Percentiles rank a stretch among this genome's conserved stretches.
Evolutionary conservation across 495 filamentous ascomycete species (phyloP).

Genomic region (Hypoxylon perforatum): DNA sequence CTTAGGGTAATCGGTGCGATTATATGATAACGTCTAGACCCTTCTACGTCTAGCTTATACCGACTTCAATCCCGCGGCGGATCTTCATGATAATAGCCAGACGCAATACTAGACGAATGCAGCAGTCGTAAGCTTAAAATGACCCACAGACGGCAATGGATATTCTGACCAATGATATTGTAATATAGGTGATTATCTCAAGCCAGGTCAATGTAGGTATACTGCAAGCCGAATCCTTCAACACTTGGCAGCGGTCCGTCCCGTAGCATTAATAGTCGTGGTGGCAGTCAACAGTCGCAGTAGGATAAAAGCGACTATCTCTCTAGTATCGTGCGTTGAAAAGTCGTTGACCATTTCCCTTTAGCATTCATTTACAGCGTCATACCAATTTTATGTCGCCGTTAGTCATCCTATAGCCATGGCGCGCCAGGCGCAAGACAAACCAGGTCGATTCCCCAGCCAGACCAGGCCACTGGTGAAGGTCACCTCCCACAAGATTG

Average conservation of each 20-base stretch:
- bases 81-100: slow-evolving; percentile 2
- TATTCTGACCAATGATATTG: slow-evolving; percentile 7
- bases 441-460: too few species aligned
- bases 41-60: neutral
- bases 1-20: slow-evolving; percentile 11
- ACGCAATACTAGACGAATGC: neutral
- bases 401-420: too few species aligned
- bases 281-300: neutral
- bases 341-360: too few species aligned
- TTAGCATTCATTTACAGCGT: too few species aligned
- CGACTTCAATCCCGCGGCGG: slow-evolving; percentile 6
- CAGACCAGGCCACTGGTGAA: neutral
- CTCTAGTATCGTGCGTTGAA: too few species aligned
- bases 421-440: too few species aligned
- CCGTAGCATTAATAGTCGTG: slow-evolving; percentile 4
- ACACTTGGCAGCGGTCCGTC: slow-evolving; percentile 21
- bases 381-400: too few species aligned
- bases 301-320: too few species aligned
- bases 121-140: neutral
- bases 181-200: slow-evolving; percentile 6
- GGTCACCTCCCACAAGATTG: neutral
- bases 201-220: neutral
- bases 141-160: slow-evolving; percentile 2
- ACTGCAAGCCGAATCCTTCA: slow-evolving; percentile 21
- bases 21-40: slow-evolving; percentile 18